Conservation (phyloP, 768 basidiomycete genomes). For the Boletus rufocinnamomeus region DNA sequence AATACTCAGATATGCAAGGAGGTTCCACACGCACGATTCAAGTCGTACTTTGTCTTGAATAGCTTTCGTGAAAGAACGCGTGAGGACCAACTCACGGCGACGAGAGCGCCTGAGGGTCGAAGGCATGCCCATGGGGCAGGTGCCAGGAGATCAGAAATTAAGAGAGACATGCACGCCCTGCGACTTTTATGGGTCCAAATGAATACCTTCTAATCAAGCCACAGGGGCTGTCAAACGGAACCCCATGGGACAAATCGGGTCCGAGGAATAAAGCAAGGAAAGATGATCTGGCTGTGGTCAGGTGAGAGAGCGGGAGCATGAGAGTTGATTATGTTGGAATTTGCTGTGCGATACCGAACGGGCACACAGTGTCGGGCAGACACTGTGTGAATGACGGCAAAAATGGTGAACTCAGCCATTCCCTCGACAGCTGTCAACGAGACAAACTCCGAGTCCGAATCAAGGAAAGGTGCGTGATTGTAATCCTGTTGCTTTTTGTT, state of each 20-base stretch:
- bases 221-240: conserved; percentile 31
- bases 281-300: conserved; percentile 8
- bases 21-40: conserved; percentile 32
- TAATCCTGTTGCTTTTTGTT: conserved; percentile 19
- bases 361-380: too few species aligned
- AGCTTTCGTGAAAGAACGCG: conserved; percentile 51
- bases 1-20: not conserved
- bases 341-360: conserved; percentile 13
- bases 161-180: conserved; percentile 16
- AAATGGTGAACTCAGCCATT: conserved; percentile 26
- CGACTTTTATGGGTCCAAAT: conserved; percentile 33
- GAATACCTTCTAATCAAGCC: conserved; percentile 21
- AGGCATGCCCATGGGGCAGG: conserved; percentile 37
- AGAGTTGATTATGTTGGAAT: not conserved
- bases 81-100: conserved; percentile 48
- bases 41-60: conserved; percentile 44
- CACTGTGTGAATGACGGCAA: conserved; percentile 17
- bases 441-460: conserved; percentile 12
- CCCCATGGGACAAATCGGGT: too few species aligned
- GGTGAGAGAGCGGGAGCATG: conserved; percentile 15
- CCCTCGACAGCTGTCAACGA: conserved; percentile 13
- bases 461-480: conserved; percentile 7
- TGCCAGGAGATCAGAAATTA: conserved; percentile 16
- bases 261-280: conserved; percentile 18
- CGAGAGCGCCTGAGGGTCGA: conserved; percentile 48